A percentile compares a stretch with the other conserved stretches of the same genome.
Evolutionary conservation across 805 yeast genomes (phyloP).

Genomic region (Candida orba): DNA sequence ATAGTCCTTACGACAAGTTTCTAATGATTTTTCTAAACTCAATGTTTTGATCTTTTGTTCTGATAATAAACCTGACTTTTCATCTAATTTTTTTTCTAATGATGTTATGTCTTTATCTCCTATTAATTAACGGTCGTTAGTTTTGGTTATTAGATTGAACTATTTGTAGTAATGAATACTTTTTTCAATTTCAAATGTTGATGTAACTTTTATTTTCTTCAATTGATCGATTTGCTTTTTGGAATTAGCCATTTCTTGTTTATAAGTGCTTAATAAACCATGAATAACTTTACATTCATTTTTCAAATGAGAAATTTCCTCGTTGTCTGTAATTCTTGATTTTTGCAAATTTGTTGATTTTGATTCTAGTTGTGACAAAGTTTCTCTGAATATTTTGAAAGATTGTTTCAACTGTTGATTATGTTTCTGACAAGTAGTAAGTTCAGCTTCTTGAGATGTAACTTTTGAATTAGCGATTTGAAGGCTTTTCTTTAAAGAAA

Average conservation of each 20-base stretch:
- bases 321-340: conserved; percentile 20
- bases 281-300: conserved; percentile 15
- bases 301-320: conserved; percentile 19
- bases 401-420: conserved; percentile 16
- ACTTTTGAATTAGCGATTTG: conserved; percentile 24
- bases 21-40: conserved; percentile 21
- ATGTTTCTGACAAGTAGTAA: conserved; percentile 20
- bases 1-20: conserved; percentile 13
- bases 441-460: conserved; percentile 19
- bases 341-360: conserved; percentile 18
- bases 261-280: conserved; percentile 16
- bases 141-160: conserved; percentile 4
- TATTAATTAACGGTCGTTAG: conserved; percentile 8
- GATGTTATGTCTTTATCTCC: conserved; percentile 28
- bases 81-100: conserved; percentile 32
- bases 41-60: conserved; percentile 37
- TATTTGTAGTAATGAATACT: conserved; percentile 4
- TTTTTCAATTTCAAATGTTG: conserved; percentile 18
- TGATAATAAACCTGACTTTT: conserved; percentile 37
- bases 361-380: conserved; percentile 19
- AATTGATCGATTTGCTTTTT: conserved; percentile 21
- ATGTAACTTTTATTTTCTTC: conserved; percentile 19
- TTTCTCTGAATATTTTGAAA: conserved; percentile 19
- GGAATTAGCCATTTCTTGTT: conserved; percentile 17
- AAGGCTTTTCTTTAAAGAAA: conserved; percentile 26